These are phyloP conservation scores for Corylus avellana DNA, from an alignment of 306 rosid genomes.

Conservation along the genomic window DNA sequence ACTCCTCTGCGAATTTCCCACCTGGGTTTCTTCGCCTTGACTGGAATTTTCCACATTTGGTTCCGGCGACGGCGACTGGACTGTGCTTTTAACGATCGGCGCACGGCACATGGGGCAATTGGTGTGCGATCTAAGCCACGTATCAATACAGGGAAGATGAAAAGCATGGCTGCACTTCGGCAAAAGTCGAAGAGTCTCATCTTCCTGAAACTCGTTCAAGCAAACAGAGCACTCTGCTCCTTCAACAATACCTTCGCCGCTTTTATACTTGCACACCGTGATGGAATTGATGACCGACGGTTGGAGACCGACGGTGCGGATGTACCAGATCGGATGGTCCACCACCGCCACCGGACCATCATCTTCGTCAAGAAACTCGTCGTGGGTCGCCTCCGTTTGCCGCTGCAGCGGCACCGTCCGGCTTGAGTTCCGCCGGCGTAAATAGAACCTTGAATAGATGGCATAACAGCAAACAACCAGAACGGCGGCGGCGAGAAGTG, in stretches of 20 bases:
- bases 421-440: background rate
- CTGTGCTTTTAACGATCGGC: conserved; percentile 43
- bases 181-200: conserved; percentile 68
- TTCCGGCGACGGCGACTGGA: conserved; percentile 21
- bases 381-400: conserved; percentile 16
- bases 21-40: conserved; percentile 32
- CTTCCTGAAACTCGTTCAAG: conserved; percentile 71
- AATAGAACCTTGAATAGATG: conserved; percentile 34
- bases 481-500: conserved; percentile 37
- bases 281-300: conserved; percentile 60
- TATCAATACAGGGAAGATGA: conserved; percentile 81
- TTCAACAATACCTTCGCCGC: conserved; percentile 72
- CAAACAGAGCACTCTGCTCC: conserved; percentile 87
- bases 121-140: conserved; percentile 89
- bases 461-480: conserved; percentile 35
- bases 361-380: conserved; percentile 57
- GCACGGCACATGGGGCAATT: conserved; percentile 89
- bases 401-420: conserved; percentile 16
- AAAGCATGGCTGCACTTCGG: conserved; percentile 90
- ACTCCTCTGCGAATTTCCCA: conserved; percentile 13
- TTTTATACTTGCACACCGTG: conserved; percentile 57
- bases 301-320: conserved; percentile 74
- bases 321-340: conserved; percentile 86
- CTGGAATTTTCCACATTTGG: conserved; percentile 18
- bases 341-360: conserved; percentile 43